Evolutionary conservation across 2,329 filamentous ascomycete species (phyloP).

Genomic region (Exophiala sideris): DNA sequence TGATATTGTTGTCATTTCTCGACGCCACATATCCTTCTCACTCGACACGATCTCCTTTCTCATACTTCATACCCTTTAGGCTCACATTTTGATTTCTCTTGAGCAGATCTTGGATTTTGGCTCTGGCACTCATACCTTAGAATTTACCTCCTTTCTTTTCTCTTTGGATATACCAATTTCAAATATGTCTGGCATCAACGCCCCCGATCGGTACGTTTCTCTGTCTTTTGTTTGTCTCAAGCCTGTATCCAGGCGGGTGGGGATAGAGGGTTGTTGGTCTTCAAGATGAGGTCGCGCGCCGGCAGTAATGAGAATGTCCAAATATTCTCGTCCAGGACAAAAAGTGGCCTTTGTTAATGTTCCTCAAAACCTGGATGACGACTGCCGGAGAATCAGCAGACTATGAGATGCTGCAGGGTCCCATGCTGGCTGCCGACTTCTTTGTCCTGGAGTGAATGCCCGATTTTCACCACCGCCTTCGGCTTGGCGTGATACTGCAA

Average conservation of each 20-base stretch:
- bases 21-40: background rate
- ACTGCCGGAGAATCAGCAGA: too few relatives aligned
- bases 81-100: background rate
- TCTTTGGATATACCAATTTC: background rate
- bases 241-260: background rate
- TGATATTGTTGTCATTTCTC: background rate
- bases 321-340: too few relatives aligned
- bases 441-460: too few relatives aligned
- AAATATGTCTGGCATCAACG: slow-evolving; percentile 19
- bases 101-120: too few relatives aligned
- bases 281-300: background rate
- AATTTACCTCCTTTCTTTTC: background rate
- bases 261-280: background rate
- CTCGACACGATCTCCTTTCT: background rate
- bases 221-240: background rate
- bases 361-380: too few relatives aligned
- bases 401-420: too few relatives aligned
- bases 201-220: slow-evolving; percentile 26
- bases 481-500: too few relatives aligned
- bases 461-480: too few relatives aligned
- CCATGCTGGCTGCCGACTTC: too few relatives aligned
- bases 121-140: too few relatives aligned
- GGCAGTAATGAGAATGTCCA: too few relatives aligned
- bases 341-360: too few relatives aligned
- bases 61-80: background rate